Evolutionary conservation across 2,329 filamentous ascomycete species (phyloP).

Genomic region (Arthrobotrys iridis): DNA sequence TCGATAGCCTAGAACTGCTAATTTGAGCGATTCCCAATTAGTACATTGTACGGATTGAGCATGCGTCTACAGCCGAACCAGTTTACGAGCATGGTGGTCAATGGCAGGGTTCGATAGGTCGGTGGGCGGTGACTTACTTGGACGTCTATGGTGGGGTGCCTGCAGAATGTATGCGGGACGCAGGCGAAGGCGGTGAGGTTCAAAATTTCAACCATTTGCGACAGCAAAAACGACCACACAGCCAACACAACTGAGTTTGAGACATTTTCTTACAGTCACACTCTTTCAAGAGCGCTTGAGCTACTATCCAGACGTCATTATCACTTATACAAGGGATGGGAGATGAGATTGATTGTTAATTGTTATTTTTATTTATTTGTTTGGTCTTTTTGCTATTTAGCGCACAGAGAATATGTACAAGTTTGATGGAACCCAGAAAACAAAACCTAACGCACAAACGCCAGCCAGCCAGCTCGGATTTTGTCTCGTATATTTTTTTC

Average conservation of each 20-base stretch:
- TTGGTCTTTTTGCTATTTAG: constrained; percentile 21
- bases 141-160: constrained; percentile 25
- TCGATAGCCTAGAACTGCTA: constrained; percentile 42
- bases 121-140: constrained; percentile 25
- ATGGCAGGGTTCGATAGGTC: constrained; percentile 15
- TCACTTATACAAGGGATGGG: neutral
- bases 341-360: constrained; percentile 12
- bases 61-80: constrained; percentile 28
- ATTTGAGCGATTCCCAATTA: constrained; percentile 24
- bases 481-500: neutral
- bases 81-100: neutral
- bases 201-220: constrained; percentile 2
- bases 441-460: constrained; percentile 12
- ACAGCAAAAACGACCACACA: constrained; percentile 21
- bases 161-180: constrained; percentile 19
- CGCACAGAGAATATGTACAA: constrained; percentile 18
- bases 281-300: neutral
- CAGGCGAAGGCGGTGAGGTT: constrained; percentile 28
- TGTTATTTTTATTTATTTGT: constrained; percentile 28
- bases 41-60: constrained; percentile 11
- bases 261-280: neutral
- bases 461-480: constrained; percentile 15
- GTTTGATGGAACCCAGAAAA: neutral
- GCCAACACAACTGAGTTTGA: constrained; percentile 16
- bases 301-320: neutral